Evolutionary conservation across 371 early-diverging fungal species (phyloP), one percentile per base, ranked within the genome.

Genomic region (Apophysomyces trapeziformis): DNA sequence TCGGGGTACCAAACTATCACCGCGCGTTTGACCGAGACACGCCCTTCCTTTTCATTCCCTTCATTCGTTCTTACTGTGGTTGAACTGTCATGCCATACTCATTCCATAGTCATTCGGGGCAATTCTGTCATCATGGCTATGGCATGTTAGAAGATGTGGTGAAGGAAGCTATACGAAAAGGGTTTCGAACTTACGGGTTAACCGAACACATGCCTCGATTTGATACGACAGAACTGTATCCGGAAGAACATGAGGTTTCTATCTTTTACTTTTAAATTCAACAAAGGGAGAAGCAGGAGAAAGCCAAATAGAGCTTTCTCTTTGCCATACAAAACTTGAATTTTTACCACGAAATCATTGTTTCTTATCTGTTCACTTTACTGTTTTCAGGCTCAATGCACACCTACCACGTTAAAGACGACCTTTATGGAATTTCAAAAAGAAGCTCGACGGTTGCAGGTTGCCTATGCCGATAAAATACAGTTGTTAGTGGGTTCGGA

Each of bases 151-250:
- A 93, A 66, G 83, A 90, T 16, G 89, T 91, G 7, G 86, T 95
- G 1, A 73, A 83, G 57, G 77, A 83, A 57, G 94, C 93, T n/a
- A 84, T 93, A 63, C 75, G 77, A 4, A 80, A 83, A 36, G 83
- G 83, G 3, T 94, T 94, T 77, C 64, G 71, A 7, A 72, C 72
- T 1, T 91, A 88, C 68, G 94, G 93, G 2, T 73, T 95, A 14
- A 86, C 89, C 1, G 96, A 95, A 70, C 96, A 95, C 70, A 90
- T 93, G 84, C 94, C 94, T 14, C 85, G 96, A 9, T 85, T 81
- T 64, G 71, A 77, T 1, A 61, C 63, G 3, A 70, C 83, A 38
- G 90, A 95, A 64, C 82, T 93, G 18, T 95, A 95, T 69, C 95
- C 94, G 1, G 96, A 95, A 72, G 96, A 95, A 75, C 78, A 81